A percentile compares a stretch with the other conserved stretches of the same genome.
Conservation (phyloP, 306 rosid genomes). For the Dryas drummondii region DNA sequence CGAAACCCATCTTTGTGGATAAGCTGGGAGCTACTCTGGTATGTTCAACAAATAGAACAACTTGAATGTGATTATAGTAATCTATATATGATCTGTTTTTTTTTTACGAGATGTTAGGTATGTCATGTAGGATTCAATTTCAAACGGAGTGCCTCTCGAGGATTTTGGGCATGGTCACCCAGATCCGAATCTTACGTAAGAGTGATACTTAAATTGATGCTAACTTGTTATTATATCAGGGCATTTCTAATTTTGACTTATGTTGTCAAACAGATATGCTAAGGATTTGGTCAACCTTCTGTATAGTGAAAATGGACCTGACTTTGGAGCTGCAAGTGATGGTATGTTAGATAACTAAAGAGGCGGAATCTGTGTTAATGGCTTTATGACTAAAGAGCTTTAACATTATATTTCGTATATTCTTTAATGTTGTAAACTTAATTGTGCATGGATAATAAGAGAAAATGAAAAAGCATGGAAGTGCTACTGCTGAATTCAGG, state of each 20-base stretch:
- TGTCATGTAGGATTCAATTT: conserved; percentile 74
- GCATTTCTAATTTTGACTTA: conserved; percentile 21
- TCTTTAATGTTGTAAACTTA: neutral
- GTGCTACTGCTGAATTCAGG: neutral
- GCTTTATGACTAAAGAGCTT: neutral
- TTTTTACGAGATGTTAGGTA: conserved; percentile 37
- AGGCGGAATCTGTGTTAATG: neutral
- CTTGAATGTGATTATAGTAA: conserved; percentile 3
- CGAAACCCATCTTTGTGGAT: conserved; percentile 90
- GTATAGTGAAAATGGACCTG: conserved; percentile 81
- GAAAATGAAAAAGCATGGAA: neutral
- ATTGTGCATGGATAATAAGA: neutral
- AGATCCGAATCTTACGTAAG: conserved; percentile 97
- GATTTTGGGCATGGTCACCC: conserved; percentile 99
- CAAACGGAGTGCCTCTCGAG: conserved; percentile 87
- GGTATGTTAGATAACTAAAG: conserved; percentile 48
- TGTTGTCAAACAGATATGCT: conserved; percentile 68
- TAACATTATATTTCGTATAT: neutral
- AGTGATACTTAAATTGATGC: conserved; percentile 19
- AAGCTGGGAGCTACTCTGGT: conserved; percentile 82
- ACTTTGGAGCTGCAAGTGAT: conserved; percentile 98
- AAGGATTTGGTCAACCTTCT: conserved; percentile 83
- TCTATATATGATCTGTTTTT: neutral
- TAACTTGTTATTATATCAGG: conserved; percentile 18
- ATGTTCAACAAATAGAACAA: conserved; percentile 25